Evolutionary conservation across 164 flowering plant genomes (phyloP), one percentile per base, ranked within the genome.

Genomic region (Dillenia turbinata): DNA sequence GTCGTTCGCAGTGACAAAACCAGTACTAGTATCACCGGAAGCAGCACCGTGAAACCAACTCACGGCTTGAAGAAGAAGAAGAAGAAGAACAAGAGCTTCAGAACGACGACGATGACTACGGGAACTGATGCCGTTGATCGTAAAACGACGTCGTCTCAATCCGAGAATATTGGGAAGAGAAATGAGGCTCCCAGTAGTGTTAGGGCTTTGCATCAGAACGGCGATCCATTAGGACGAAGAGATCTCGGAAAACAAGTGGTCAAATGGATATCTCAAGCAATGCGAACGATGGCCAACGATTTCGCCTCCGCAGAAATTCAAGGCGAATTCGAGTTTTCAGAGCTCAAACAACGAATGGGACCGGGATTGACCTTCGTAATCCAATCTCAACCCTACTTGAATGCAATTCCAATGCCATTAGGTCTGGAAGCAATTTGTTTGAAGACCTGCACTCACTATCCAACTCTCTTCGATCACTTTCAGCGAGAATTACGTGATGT

Each of bases 381-480:
- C 47, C 85, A 86, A 68, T 84, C 95, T 9, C 96, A 89, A 73
- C 93, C 88, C 47, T 92, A 86, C 53, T 81, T 89, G 53, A 92
- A 73, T 63, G 91, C 90, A 8, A 57, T 88, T 19, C 96, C 96
- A 2, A 92, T 92, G 90, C 98, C 98, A 7, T 69, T 70, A 5
- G 96, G 98, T 14, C 67, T 79, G 9, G 96, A 92, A 70, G 76
- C 88, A 11, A 56, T 81, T n/a, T 89, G 98, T 71, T 72, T 92
- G 68, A 92, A 90, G 75, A 85, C 85, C 12, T 75, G 85, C 72
- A 83, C 93, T 19, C 98, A 92, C 65, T 92, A 92, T 62, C 91
- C 96, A 13, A 92, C 96, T 16, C 81, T 92, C 47, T 84, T 92
- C 55, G 96, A 92, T 63, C 83, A 92, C 57, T 92, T 89, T 77